Base-by-base conservation (phyloP, 1,284 basidiomycete genomes). In the Vanrija pseudolonga region DNA sequence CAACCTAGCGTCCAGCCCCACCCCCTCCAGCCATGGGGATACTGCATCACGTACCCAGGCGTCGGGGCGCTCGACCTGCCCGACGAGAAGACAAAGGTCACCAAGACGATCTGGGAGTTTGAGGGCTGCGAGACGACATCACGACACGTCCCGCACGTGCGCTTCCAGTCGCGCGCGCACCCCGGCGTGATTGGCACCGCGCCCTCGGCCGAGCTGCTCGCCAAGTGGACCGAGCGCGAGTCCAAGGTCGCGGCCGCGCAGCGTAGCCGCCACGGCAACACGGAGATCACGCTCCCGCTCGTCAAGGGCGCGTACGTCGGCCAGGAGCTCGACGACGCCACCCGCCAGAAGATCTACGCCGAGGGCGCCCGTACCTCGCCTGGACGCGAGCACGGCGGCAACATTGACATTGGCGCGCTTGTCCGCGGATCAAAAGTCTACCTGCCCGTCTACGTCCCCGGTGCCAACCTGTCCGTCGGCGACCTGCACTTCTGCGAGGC, bases 401-500 rank as follows among this genome's bases (percentile, higher is more conserved):
- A 89, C 62, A 87, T 86, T 64, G 87, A 89, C 74, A 88, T 89
- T 72, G 88, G 87, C 74, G 87, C 86, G 64, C 68, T 88, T 47
- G 85, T 84, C 5, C 82, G 80, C 38, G 67, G 67, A 9, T 67
- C 62, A 15, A 60, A 56, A 38, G 41, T 68, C 40, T 63, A 52
- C 53, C 47, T 57, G 60, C 88, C 88, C 0, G 87, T 90, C 3
- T 90, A 85, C 65, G 77, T 89, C 23, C 79, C 83, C 47, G 87
- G 87, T 3, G 88, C 87, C 8, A 87, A 87, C 61, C 76, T 90
- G 6, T 87, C 86, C 0, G 83, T 89, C 18, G 88, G 88, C 3
- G 88, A 90, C 67, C 74, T 89, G 32, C 88, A 90, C 68, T 90
- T 89, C 74, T 87, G 85, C 28, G 87, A 90, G 72, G 87, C 86